Evolutionary conservation across 257 asterid species (phyloP).

Genomic region (Ballota nigra): DNA sequence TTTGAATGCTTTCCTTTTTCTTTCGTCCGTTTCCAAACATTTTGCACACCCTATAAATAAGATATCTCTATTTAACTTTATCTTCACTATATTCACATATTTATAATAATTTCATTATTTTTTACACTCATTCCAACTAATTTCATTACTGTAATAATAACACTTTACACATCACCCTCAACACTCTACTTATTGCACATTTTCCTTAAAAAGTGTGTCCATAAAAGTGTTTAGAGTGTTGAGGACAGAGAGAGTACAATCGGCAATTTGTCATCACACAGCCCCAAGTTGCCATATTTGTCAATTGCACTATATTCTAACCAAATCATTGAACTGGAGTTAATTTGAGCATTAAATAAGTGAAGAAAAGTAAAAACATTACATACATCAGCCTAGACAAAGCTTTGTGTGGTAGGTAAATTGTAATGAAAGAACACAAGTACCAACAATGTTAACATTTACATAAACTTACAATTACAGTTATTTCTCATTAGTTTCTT

Average conservation of each 20-base stretch:
- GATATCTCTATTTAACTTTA: too few relatives aligned
- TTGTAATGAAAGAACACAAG: background rate
- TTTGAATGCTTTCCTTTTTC: too few relatives aligned
- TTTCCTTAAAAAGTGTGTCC: too few relatives aligned
- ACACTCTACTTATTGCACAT: too few relatives aligned
- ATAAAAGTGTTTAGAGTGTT: too few relatives aligned
- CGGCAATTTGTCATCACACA: background rate
- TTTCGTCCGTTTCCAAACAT: too few relatives aligned
- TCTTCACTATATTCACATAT: too few relatives aligned
- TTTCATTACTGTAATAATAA: too few relatives aligned
- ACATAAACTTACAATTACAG: conserved; percentile 21
- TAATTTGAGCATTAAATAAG: background rate
- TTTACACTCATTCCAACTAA: too few relatives aligned
- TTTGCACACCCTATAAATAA: too few relatives aligned
- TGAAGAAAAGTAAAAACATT: background rate
- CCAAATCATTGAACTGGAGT: background rate
- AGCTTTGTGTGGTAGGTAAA: background rate
- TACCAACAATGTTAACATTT: conserved; percentile 26
- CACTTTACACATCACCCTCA: too few relatives aligned
- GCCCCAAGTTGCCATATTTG: background rate
- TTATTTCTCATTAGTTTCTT: conserved; percentile 33
- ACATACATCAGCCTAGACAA: background rate
- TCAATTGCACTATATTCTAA: background rate
- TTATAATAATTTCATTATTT: too few relatives aligned
- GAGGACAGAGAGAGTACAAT: background rate